These are phyloP conservation scores for Jatropha curcas DNA, from an alignment of 345 rosid genomes.

Conservation along the genomic window DNA sequence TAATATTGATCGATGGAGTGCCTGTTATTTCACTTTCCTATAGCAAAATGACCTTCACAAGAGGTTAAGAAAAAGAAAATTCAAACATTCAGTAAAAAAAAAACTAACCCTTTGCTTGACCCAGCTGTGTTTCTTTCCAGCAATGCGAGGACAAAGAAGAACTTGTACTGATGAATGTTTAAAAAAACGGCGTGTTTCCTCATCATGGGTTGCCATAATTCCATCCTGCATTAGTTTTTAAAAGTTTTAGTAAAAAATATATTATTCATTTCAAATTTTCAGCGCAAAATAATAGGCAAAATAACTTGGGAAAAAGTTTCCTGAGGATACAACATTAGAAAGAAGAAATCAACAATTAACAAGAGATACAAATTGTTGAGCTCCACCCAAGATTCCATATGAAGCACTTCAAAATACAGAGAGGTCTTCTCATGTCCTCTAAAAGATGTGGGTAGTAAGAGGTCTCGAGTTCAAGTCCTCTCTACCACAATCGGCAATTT, in stretches of 20 bases:
- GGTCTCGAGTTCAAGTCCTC: too few species aligned
- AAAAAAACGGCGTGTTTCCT: conserved; percentile 92
- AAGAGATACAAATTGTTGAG: not conserved
- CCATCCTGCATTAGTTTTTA: conserved; percentile 69
- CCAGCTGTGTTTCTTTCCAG: conserved; percentile 96
- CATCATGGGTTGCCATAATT: conserved; percentile 92
- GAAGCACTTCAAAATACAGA: not conserved
- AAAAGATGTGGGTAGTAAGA: too few species aligned
- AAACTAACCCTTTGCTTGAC: conserved; percentile 72
- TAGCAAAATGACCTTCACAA: not conserved
- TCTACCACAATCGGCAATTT: too few species aligned
- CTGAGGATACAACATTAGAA: not conserved
- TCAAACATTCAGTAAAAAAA: too few species aligned
- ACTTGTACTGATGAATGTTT: conserved; percentile 93
- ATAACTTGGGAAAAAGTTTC: not conserved
- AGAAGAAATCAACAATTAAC: not conserved
- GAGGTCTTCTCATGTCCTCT: too few species aligned
- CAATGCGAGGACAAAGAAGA: conserved; percentile 86
- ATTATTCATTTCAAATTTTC: not conserved
- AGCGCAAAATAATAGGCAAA: not conserved
- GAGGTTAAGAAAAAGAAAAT: not conserved
- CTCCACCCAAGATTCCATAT: not conserved
- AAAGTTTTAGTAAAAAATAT: conserved; percentile 1
- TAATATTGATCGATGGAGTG: not conserved
- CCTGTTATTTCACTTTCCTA: conserved; percentile 1